A percentile compares a stretch with the other conserved stretches of the same genome.
phyloP scores from a whole-genome alignment of 2,329 filamentous ascomycete species.

The Penicillium sp. region DNA sequence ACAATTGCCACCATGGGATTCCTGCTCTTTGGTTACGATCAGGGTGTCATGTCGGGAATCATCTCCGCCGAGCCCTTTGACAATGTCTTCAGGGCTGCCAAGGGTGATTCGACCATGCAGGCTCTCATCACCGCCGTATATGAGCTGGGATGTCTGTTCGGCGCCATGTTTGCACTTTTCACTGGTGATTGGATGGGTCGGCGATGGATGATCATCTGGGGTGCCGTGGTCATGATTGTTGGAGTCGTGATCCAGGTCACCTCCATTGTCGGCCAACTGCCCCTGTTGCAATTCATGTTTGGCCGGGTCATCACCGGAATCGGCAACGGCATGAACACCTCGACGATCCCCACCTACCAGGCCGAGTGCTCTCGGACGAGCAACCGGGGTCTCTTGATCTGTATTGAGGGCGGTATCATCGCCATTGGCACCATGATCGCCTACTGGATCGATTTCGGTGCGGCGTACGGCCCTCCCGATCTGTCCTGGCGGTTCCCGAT shows the following conservation, averaged over 20 bases:
- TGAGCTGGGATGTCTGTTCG: slow-evolving; percentile 31
- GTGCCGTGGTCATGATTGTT: slow-evolving; percentile 47
- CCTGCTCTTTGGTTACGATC: slow-evolving; percentile 30
- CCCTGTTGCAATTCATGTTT: slow-evolving; percentile 48
- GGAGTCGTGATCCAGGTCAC: slow-evolving; percentile 38
- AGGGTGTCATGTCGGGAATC: slow-evolving; percentile 39
- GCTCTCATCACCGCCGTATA: slow-evolving; percentile 30
- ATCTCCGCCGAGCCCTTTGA: slow-evolving; percentile 30
- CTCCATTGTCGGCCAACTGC: slow-evolving; percentile 26
- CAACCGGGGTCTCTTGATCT: slow-evolving; percentile 57
- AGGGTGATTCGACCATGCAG: slow-evolving; percentile 36
- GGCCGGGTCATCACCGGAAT: slow-evolving; percentile 49
- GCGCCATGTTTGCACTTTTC: slow-evolving; percentile 34
- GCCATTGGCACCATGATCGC: slow-evolving; percentile 49
- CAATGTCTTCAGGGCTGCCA: slow-evolving; percentile 30
- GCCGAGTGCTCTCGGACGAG: slow-evolving; percentile 50
- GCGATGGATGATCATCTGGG: slow-evolving; percentile 49
- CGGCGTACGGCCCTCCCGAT: slow-evolving; percentile 30
- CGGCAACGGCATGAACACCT: slow-evolving; percentile 53
- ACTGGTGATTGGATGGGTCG: slow-evolving; percentile 34
- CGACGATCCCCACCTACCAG: slow-evolving; percentile 51
- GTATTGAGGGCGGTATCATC: slow-evolving; percentile 51
- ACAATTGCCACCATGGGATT: slow-evolving; percentile 60
- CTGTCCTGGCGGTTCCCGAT: slow-evolving; percentile 49
- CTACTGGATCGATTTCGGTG: slow-evolving; percentile 49